Evolutionary conservation across 1,284 basidiomycete genomes (phyloP).

Genomic region (Anthracocystis setariae): DNA sequence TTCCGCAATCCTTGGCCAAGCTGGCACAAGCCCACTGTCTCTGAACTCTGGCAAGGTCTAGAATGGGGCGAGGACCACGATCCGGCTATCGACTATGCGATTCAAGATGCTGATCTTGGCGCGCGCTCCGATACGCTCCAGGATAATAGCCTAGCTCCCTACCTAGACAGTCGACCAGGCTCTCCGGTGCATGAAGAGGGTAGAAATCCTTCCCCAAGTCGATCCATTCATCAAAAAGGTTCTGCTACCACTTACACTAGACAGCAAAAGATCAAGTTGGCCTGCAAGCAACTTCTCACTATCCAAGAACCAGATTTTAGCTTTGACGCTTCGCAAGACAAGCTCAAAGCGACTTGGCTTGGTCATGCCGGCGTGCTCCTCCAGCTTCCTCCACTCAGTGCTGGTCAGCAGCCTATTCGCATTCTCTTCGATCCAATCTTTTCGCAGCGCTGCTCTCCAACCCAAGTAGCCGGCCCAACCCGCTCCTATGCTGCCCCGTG

Average conservation of each 20-base stretch:
- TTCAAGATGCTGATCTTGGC: slow-evolving; percentile 17
- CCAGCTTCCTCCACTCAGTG: slow-evolving; percentile 45
- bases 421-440: slow-evolving; percentile 66
- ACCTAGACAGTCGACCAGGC: slow-evolving; percentile 22
- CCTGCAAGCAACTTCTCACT: slow-evolving; percentile 28
- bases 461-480: slow-evolving; percentile 56
- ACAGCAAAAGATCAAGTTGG: slow-evolving; percentile 28
- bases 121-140: background rate
- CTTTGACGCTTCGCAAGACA: slow-evolving; percentile 9
- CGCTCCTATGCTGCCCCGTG: slow-evolving; percentile 59
- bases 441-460: slow-evolving; percentile 62
- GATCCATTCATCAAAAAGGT: slow-evolving; percentile 2
- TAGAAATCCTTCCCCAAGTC: slow-evolving; percentile 1
- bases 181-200: slow-evolving; percentile 14
- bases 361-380: slow-evolving; percentile 63
- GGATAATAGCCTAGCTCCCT: background rate
- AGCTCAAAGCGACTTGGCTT: slow-evolving; percentile 59
- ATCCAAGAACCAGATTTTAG: slow-evolving; percentile 41
- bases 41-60: slow-evolving; percentile 55
- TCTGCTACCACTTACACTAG: slow-evolving; percentile 20
- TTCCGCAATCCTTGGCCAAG: slow-evolving; percentile 64
- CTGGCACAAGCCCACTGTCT: slow-evolving; percentile 53
- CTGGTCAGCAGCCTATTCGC: slow-evolving; percentile 23
- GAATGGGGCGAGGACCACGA: slow-evolving; percentile 54
- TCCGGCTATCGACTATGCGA: slow-evolving; percentile 31